Percentiles rank a stretch among this genome's conserved stretches.
phyloP scores from a whole-genome alignment of 1,284 basidiomycete genomes.

The Papiliotrema nemorosa region DNA sequence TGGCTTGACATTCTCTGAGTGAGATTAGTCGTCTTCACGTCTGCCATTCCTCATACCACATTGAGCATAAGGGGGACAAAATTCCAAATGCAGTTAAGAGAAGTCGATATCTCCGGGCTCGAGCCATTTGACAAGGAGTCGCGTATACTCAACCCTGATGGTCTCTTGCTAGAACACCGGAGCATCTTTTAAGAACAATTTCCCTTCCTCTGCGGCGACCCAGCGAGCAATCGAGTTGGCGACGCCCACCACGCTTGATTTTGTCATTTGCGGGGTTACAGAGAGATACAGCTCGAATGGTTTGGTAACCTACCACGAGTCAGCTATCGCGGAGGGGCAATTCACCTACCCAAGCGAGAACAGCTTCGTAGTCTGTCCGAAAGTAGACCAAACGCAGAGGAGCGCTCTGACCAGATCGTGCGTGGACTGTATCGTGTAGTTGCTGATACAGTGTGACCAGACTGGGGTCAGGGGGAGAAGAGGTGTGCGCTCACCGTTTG shows the following conservation, averaged over 20 bases:
- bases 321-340: no score
- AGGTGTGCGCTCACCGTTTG: slow-evolving; percentile 25
- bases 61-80: no score
- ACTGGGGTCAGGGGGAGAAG: slow-evolving; percentile 46
- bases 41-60: no score
- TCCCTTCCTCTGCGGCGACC: slow-evolving; percentile 80
- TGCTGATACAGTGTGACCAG: slow-evolving; percentile 78
- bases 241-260: slow-evolving; percentile 75
- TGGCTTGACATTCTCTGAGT: no score
- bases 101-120: no score
- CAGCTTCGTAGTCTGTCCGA: slow-evolving; percentile 75
- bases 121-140: no score
- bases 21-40: no score
- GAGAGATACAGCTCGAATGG: slow-evolving; percentile 88
- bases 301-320: slow-evolving; percentile 71
- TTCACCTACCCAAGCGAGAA: slow-evolving; percentile 60
- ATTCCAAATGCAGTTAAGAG: no score
- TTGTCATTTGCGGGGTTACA: slow-evolving; percentile 75
- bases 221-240: slow-evolving; percentile 86
- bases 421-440: slow-evolving; percentile 78
- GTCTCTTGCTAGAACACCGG: slow-evolving; percentile 72
- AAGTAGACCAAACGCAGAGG: slow-evolving; percentile 79
- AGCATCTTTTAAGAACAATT: slow-evolving; percentile 78
- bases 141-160: no score
- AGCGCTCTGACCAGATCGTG: slow-evolving; percentile 68